Conservation (phyloP, 768 basidiomycete species). For the Chalciporus sphaerocephalus region DNA sequence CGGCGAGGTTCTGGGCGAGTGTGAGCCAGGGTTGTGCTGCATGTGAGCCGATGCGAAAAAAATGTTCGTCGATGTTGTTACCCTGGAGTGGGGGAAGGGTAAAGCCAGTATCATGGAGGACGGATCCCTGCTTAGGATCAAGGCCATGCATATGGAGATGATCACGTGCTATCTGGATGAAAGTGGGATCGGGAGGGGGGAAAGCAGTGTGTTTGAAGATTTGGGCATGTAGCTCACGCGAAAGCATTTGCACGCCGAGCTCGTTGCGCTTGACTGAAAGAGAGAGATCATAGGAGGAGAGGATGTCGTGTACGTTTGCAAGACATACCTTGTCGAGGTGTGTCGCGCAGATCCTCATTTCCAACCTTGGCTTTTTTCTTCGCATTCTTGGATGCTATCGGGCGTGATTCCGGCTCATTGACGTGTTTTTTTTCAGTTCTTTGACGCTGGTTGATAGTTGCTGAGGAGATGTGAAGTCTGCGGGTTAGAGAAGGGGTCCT, state of each 20-base stretch:
- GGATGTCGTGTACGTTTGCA: not conserved
- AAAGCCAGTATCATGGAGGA: constrained; percentile 75
- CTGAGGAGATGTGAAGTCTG: constrained; percentile 11
- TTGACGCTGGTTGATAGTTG: constrained; percentile 12
- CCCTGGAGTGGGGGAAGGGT: constrained; percentile 84
- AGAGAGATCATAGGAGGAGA: not conserved
- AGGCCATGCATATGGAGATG: constrained; percentile 83
- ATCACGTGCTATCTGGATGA: constrained; percentile 70
- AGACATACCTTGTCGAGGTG: constrained; percentile 10
- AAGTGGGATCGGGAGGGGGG: constrained; percentile 53
- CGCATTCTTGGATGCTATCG: not conserved
- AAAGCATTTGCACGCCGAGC: constrained; percentile 91
- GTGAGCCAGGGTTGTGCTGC: constrained; percentile 75
- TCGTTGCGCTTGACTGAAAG: constrained; percentile 67
- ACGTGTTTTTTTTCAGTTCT: constrained; percentile 2
- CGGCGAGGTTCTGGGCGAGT: constrained; percentile 58
- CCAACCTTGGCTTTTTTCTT: not conserved
- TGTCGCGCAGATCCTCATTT: not conserved
- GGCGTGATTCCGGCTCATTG: not conserved
- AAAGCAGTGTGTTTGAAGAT: constrained; percentile 71
- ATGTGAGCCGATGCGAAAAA: constrained; percentile 68
- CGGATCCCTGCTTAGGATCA: constrained; percentile 72
- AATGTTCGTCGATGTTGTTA: constrained; percentile 78
- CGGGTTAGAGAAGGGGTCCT: constrained; percentile 14
- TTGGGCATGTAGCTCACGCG: constrained; percentile 73